A percentile compares a stretch with the other conserved stretches of the same genome.
Conservation (phyloP, 1,284 basidiomycete genomes). For the Crepidotus sp. region DNA sequence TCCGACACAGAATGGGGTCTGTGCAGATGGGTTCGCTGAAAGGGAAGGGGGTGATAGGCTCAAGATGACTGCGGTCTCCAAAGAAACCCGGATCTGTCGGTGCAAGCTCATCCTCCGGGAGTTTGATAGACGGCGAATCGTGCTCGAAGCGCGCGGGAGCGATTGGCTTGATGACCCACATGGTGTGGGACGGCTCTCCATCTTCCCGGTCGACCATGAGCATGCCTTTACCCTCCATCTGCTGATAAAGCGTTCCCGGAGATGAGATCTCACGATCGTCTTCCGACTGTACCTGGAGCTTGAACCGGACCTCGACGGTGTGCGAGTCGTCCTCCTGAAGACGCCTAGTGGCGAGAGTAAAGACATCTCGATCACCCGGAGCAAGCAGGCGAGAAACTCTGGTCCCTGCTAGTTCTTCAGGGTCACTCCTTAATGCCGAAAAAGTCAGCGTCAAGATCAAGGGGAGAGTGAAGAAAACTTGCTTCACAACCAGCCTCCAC, state of each 20-base stretch:
- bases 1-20: slow-evolving; percentile 91
- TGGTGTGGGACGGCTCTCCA: slow-evolving; percentile 86
- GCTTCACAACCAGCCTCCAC: slow-evolving; percentile 91
- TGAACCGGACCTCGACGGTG: slow-evolving; percentile 89
- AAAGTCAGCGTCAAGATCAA: slow-evolving; percentile 11
- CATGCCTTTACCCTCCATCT: slow-evolving; percentile 98
- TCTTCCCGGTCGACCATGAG: slow-evolving; percentile 90
- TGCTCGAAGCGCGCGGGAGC: slow-evolving; percentile 58
- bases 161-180: slow-evolving; percentile 97
- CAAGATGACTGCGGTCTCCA: slow-evolving; percentile 27
- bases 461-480: slow-evolving; percentile 28
- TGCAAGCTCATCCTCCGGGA: slow-evolving; percentile 47
- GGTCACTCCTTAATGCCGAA: slow-evolving; percentile 60
- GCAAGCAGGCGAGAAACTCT: slow-evolving; percentile 81
- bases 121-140: slow-evolving; percentile 45
- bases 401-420: slow-evolving; percentile 70
- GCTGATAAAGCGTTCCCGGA: slow-evolving; percentile 59
- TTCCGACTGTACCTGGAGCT: slow-evolving; percentile 64
- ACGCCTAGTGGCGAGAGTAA: slow-evolving; percentile 80
- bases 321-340: slow-evolving; percentile 89
- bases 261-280: slow-evolving; percentile 42
- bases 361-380: slow-evolving; percentile 78
- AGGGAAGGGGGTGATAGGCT: slow-evolving; percentile 60
- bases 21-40: slow-evolving; percentile 70
- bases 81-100: slow-evolving; percentile 23